Percentiles rank a stretch among this genome's conserved stretches.
Evolutionary conservation across 2,329 filamentous ascomycete species (phyloP).

Genomic region (Endoconidiophora polonica): DNA sequence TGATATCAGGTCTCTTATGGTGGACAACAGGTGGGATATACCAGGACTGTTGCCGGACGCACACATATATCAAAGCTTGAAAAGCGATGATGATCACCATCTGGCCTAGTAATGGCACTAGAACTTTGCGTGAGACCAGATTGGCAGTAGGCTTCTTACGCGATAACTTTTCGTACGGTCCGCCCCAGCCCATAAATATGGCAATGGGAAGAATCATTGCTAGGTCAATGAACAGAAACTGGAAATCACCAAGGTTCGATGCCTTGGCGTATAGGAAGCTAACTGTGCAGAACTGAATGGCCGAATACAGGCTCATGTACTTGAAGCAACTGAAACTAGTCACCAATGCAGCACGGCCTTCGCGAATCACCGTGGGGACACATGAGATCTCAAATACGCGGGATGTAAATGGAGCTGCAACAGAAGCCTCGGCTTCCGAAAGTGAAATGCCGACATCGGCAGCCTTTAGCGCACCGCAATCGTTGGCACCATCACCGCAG

Average conservation of each 20-base stretch:
- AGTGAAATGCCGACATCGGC: conserved; percentile 95
- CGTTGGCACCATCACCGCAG: conserved; percentile 93
- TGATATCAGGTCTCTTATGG: conserved; percentile 63
- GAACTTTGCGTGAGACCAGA: conserved; percentile 79
- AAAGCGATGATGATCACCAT: conserved; percentile 65
- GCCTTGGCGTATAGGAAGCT: conserved; percentile 90
- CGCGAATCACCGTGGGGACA: conserved; percentile 82
- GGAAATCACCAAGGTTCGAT: conserved; percentile 91
- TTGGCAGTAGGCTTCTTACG: conserved; percentile 81
- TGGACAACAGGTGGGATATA: conserved; percentile 61
- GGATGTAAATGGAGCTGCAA: conserved; percentile 95
- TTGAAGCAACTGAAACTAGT: conserved; percentile 99
- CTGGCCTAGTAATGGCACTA: conserved; percentile 77
- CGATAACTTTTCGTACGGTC: conserved; percentile 59
- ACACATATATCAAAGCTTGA: conserved; percentile 57
- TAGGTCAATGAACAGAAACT: conserved; percentile 93
- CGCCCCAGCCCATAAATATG: conserved; percentile 98
- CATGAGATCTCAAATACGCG: conserved; percentile 92
- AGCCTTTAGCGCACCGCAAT: conserved; percentile 90
- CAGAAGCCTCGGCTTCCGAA: conserved; percentile 91
- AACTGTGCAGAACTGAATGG: conserved; percentile 97
- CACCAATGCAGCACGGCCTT: conserved; percentile 87
- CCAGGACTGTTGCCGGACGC: conserved; percentile 68
- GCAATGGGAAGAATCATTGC: conserved; percentile 86
- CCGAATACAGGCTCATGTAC: conserved; percentile 97